Conservation (phyloP, 768 basidiomycete species). For the Termitomyces sp. region DNA sequence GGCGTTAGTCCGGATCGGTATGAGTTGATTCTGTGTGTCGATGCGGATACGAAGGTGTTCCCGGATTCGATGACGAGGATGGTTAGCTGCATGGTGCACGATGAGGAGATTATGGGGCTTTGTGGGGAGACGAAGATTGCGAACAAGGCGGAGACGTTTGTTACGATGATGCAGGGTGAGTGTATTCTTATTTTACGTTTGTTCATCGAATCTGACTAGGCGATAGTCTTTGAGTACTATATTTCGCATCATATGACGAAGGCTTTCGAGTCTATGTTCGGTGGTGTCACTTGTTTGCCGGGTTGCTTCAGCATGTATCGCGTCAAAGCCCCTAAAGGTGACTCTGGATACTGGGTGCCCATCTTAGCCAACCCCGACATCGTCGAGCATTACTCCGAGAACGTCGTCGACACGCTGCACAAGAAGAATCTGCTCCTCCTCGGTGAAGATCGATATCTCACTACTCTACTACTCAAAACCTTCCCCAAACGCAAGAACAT, state of each 20-base stretch:
- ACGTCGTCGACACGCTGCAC: slow-evolving; percentile 98
- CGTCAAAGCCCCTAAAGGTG: slow-evolving; percentile 98
- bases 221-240: slow-evolving; percentile 96
- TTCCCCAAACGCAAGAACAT: slow-evolving; percentile 99
- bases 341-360: slow-evolving; percentile 96
- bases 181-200: slow-evolving; percentile 11
- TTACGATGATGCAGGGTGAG: slow-evolving; percentile 99
- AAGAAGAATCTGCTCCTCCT: slow-evolving; percentile 98
- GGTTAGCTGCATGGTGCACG: slow-evolving; percentile 95
- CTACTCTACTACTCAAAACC: slow-evolving; percentile 96
- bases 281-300: slow-evolving; percentile 98
- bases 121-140: slow-evolving; percentile 99
- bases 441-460: slow-evolving; percentile 98
- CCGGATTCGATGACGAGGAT: slow-evolving; percentile 96
- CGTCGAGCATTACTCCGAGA: slow-evolving; percentile 98
- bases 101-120: slow-evolving; percentile 97
- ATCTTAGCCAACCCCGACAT: slow-evolving; percentile 98
- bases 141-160: slow-evolving; percentile 97
- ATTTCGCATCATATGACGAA: slow-evolving; percentile 99
- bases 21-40: slow-evolving; percentile 93
- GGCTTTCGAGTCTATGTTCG: slow-evolving; percentile 99
- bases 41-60: slow-evolving; percentile 98
- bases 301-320: slow-evolving; percentile 99
- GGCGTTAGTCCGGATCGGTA: slow-evolving; percentile 96
- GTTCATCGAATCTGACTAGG: slow-evolving; percentile 2